Base-by-base conservation (phyloP, 352 stramenopile species). In the Globisporangium okanoganense region DNA sequence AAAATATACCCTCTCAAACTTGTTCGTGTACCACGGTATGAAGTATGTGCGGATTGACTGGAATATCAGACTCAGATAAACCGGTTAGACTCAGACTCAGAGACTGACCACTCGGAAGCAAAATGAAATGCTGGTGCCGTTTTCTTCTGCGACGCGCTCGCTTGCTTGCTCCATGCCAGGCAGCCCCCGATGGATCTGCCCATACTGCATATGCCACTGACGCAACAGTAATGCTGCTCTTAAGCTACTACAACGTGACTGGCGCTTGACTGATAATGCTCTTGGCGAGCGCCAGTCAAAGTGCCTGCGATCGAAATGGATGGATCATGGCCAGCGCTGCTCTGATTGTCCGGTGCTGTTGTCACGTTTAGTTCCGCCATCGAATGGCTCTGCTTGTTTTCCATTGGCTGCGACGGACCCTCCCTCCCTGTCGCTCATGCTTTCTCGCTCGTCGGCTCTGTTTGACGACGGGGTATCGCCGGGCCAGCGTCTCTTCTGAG, bases 401-500 rank as follows among this genome's bases (percentile, higher is more conserved):
- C 25, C 48, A 54, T 54, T 38, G 25, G 45, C 24, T 52, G 22
- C 3, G 24, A 12, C 22, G 14, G 1, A 3, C 1, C n/a, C 20
- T 18, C 40, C 1, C 40, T 45, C 40, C 40, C 18, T 52, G 45
- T 29, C 27, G 24, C 1, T 51, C 20, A 33, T 5, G 10, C 10
- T 16, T 20, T 50, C 22, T 35, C 47, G 29, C 27, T 24, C 48
- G 29, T 56, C 29, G 29, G 18, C 49, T 29, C n/a, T 29, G n/a
- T 43, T 56, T 56, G 29, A 18, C 35, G 49, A 56, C 49, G 29
- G 49, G n/a, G n/a, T 29, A 56, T 41, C 31, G 40, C 40, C 40
- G 43, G 40, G 29, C 29, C 49, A 56, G 20, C 49, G 29, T 31
- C 35, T 24, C 29, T 56, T 56, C 49, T 56, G 49, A 56, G 49